phyloP scores from a whole-genome alignment of 331 rosid species.

The Prunus yedoensis region DNA sequence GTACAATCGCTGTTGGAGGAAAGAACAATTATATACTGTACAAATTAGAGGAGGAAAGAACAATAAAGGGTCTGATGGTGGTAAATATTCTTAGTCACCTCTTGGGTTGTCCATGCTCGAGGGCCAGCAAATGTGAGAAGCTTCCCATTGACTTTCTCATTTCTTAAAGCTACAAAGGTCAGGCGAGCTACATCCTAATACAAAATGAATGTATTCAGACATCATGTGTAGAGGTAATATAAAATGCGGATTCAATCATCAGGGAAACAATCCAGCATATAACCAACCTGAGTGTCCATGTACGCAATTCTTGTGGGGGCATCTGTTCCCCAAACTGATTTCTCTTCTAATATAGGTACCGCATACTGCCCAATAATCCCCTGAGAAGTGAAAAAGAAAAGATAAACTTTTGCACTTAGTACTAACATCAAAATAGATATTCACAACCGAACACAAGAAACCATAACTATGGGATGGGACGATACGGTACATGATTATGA shows the following conservation, averaged over 20 bases:
- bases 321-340: slow-evolving; percentile 98
- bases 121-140: slow-evolving; percentile 96
- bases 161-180: slow-evolving; percentile 76
- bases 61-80: not conserved
- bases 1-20: not conserved
- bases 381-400: slow-evolving; percentile 31
- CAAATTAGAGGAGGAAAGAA: not conserved
- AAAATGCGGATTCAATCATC: not conserved
- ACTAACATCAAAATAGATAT: slow-evolving; percentile 5
- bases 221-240: not conserved
- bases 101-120: slow-evolving; percentile 98
- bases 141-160: slow-evolving; percentile 72
- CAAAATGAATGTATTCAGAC: slow-evolving; percentile 11
- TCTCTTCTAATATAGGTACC: slow-evolving; percentile 89
- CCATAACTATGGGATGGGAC: not conserved
- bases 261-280: not conserved
- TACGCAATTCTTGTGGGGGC: slow-evolving; percentile 98
- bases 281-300: slow-evolving; percentile 89
- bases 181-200: slow-evolving; percentile 87
- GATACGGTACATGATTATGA: not conserved
- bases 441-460: not conserved
- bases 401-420: not conserved
- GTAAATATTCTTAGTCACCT: slow-evolving; percentile 40
- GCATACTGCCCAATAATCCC: slow-evolving; percentile 97
- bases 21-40: not conserved